A percentile compares a stretch with the other conserved stretches of the same genome.
Conservation (phyloP, 345 rosid species). For the Melaleuca alternifolia region DNA sequence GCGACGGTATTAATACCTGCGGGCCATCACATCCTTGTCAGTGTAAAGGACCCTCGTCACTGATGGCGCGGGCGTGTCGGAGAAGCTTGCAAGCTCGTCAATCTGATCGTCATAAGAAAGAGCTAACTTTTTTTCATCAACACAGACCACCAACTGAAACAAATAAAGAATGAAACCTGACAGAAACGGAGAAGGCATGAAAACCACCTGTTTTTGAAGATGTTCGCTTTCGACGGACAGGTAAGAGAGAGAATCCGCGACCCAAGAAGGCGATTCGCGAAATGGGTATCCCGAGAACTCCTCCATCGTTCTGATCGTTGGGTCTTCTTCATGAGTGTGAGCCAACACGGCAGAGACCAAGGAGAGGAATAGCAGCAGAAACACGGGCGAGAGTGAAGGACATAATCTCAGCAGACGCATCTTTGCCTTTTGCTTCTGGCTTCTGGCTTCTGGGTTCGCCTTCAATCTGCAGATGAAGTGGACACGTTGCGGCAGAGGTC, state of each 20-base stretch:
- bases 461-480: neutral
- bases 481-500: neutral
- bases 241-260: conserved; percentile 25
- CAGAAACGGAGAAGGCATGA: neutral
- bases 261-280: conserved; percentile 33
- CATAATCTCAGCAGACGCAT: conserved; percentile 4
- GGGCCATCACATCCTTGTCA: conserved; percentile 69
- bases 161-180: neutral
- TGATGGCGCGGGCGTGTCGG: conserved; percentile 80
- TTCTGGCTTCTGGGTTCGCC: neutral
- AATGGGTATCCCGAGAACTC: conserved; percentile 84
- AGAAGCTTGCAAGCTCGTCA: conserved; percentile 75
- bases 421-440: conserved; percentile 2
- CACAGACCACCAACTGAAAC: neutral
- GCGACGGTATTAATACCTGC: conserved; percentile 38
- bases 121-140: neutral
- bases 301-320: conserved; percentile 60
- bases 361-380: conserved; percentile 7
- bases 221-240: conserved; percentile 43
- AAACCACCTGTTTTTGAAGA: conserved; percentile 56
- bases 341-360: conserved; percentile 21
- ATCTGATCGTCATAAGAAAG: conserved; percentile 25
- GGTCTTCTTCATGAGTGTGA: conserved; percentile 28
- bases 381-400: neutral
- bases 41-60: conserved; percentile 81